Base-by-base conservation (phyloP, 2,329 filamentous ascomycete genomes). In the Ascochyta viciae-villosae region DNA sequence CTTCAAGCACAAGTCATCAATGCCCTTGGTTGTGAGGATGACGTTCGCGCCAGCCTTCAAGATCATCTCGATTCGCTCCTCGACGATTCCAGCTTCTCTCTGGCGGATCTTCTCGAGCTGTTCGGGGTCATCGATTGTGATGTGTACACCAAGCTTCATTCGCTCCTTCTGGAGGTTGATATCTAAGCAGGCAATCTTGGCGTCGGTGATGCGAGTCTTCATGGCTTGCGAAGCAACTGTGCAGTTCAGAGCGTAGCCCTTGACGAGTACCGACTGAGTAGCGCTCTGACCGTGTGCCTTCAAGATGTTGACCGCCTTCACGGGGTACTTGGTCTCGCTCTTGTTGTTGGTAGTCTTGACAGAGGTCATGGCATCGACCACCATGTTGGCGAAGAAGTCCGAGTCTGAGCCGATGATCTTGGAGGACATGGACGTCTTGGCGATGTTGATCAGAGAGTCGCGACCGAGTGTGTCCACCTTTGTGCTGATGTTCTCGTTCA, bases 121-220 rank as follows among this genome's bases (percentile, higher is more conserved):
- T 75, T 96, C 89, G 44, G 95, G 95, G 75, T 99, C 95, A 68
- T 99, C 95, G 64, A 99, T 90, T 12, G 95, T 98, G 71, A 99
- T 96, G 78, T 99, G 94, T 58, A 99, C 95, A 65, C 95, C 95
- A 56, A 99, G 83, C 85, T 99, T 98, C 95, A 99, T 98, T 67
- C 94, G 87, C 83, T 98, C 94, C 83, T 99, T 99, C 75, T 98
- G 94, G 71, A 99, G 78, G 79, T 99, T 99, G 87, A 99, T 98
- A 76, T 99, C 95, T 59, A 99, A 80, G 70, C 94, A 89, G 45
- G 95, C 95, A 77, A 99, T 99, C 83, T 96, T 98, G 65, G 95
- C 95, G 77, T 98, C 93, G 48, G 86, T 86, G 75, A 99, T 87
- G 68, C 90, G 87, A 27, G 95, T 99, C 70, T 87, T 92, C 95